Base-by-base conservation (phyloP, 2,329 filamentous ascomycete species). In the Periconia macrospinosa region DNA sequence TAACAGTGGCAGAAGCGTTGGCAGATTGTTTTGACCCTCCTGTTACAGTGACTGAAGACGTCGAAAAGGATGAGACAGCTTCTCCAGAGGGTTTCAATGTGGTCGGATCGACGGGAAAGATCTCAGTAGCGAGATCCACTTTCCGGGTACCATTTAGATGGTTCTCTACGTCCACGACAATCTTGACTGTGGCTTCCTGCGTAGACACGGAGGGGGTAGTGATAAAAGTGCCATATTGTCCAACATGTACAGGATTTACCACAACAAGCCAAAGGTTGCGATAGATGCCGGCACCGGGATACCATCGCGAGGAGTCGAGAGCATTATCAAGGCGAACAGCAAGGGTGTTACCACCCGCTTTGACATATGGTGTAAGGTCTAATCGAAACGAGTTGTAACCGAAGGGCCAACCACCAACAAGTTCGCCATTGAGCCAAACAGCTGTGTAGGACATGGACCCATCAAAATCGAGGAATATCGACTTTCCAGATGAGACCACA, bases 261-360 rank as follows among this genome's bases (percentile, higher is more conserved):
- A 79, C 82, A 33, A 78, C 76, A 15, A 84, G 72, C 81, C 81
- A 84, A 5, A 83, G 72, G 53, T 82, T 82, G 1, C 81, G 76
- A 60, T 83, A 83, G 15, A 84, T 69, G 1, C 81, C 81, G 13
- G 71, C 81, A 14, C 81, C 81, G 5, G 81, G 81, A 55, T 83
- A 84, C 79, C 80, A 84, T 2, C 81, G 76, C 2, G 81, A 79
- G 1, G 74, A 79, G n/a, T 80, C 72, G 0, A 76, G 41, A 0
- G 76, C 71, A 54, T 83, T 82, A 45, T 84, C 80, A 2, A 83
- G 57, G 1, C 81, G 77, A 40, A 84, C 79, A 2, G 81, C 81
- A 0, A 83, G 65, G 23, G 71, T 53, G 47, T 83, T 70, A 17
- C 79, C 76, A 1, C 68, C 66, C 13, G 59, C 49, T 19, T 63